Evolutionary conservation across 768 basidiomycete genomes (phyloP).

Genomic region (Mrakia gelida): DNA sequence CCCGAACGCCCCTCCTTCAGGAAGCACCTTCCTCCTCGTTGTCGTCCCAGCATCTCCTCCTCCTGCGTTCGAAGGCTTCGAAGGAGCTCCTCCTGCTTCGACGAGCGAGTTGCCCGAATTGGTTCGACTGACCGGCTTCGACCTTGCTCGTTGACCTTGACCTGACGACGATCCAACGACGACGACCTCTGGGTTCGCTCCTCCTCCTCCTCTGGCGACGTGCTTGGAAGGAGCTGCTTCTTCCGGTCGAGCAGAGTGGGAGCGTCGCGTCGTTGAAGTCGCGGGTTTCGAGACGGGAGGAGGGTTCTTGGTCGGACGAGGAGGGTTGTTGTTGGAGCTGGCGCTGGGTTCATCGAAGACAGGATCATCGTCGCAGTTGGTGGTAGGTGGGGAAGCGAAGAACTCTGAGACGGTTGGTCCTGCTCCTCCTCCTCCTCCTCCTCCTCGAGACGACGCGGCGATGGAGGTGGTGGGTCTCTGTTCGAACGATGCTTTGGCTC

Average conservation of each 20-base stretch:
- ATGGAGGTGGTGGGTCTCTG: not conserved
- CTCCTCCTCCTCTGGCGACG: too few species aligned
- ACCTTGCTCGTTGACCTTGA: not conserved
- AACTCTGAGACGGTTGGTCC: not conserved
- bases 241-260: not conserved
- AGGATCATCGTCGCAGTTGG: not conserved
- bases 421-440: not conserved
- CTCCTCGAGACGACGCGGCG: not conserved
- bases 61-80: too few species aligned
- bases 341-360: not conserved
- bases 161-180: not conserved
- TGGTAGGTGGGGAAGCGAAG: not conserved
- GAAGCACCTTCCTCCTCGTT: not conserved
- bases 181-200: too few species aligned
- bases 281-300: not conserved
- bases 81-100: not conserved
- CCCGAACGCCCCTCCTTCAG: not conserved
- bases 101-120: not conserved
- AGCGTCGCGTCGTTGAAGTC: not conserved
- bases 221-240: not conserved
- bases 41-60: not conserved
- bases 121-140: not conserved
- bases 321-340: not conserved
- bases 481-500: not conserved
- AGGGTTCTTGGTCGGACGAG: constrained; percentile 2